A percentile compares a stretch with the other conserved stretches of the same genome.
Evolutionary conservation across 164 flowering plant species (phyloP).

Genomic region (Akebia trifoliata): DNA sequence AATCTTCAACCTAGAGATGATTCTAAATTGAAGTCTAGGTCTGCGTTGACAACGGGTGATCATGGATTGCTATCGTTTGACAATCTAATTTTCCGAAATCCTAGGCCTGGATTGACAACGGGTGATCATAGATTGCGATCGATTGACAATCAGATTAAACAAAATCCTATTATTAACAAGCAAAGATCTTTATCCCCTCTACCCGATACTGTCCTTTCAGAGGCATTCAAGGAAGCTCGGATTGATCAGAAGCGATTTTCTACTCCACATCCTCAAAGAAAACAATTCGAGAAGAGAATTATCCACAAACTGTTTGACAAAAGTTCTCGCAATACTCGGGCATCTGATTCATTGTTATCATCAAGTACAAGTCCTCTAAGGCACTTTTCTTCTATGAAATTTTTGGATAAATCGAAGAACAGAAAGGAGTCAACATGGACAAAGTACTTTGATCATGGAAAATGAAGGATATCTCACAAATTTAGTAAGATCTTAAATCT

Average conservation of each 20-base stretch:
- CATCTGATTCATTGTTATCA: conserved; percentile 12
- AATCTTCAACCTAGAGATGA: conserved; percentile 15
- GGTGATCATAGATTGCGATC: conserved; percentile 10
- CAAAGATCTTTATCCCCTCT: conserved; percentile 60
- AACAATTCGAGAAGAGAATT: conserved; percentile 30
- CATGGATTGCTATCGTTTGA: no score
- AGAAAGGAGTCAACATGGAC: conserved; percentile 52
- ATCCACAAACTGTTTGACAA: conserved; percentile 21
- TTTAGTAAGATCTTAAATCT: no score
- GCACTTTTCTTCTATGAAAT: conserved; percentile 37
- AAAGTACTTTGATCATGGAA: no score
- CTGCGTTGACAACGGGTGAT: conserved; percentile 16
- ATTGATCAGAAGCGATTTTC: conserved; percentile 47
- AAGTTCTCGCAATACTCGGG: conserved; percentile 17
- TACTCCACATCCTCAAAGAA: conserved; percentile 54
- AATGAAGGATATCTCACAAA: conserved; percentile 65
- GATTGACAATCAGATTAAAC: conserved; percentile 7
- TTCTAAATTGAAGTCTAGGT: conserved; percentile 31
- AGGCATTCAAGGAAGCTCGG: conserved; percentile 62
- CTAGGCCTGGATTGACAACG: no score
- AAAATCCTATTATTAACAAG: conserved; percentile 22
- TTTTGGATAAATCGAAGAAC: conserved; percentile 30
- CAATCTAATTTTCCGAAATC: no score
- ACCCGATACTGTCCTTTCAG: conserved; percentile 39
- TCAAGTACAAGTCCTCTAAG: conserved; percentile 24